A percentile compares a stretch with the other conserved stretches of the same genome.
Conservation (phyloP, 306 rosid species). For the Vigna mungo region DNA sequence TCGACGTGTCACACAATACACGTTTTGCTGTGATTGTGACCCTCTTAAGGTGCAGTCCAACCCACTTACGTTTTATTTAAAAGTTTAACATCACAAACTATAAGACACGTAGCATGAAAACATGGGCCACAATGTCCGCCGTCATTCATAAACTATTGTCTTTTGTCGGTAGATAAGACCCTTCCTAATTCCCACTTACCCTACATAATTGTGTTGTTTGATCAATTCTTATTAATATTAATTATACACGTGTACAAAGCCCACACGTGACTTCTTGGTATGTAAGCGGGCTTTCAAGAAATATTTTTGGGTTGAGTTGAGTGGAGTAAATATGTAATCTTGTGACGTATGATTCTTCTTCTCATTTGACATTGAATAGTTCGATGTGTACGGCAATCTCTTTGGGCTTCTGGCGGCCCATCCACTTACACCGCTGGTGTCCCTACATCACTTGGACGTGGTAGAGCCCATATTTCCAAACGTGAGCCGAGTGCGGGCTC, state of each 20-base stretch:
- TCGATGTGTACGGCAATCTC: constrained; percentile 74
- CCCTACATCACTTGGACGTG: constrained; percentile 80
- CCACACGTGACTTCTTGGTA: no score
- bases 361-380: constrained; percentile 45
- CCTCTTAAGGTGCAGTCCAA: neutral
- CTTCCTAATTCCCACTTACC: constrained; percentile 25
- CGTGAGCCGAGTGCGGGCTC: constrained; percentile 54
- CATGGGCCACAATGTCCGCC: constrained; percentile 16
- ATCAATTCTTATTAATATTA: no score
- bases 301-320: no score
- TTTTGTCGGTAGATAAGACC: neutral
- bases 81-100: neutral
- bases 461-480: constrained; percentile 77
- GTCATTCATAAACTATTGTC: constrained; percentile 12
- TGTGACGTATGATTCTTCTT: no score
- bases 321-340: no score
- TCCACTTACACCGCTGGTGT: constrained; percentile 68
- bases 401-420: constrained; percentile 84
- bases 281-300: no score
- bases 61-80: constrained; percentile 18
- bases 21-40: neutral
- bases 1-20: constrained; percentile 22
- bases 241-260: no score
- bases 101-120: constrained; percentile 17
- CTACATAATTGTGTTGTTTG: neutral